Base-by-base conservation (phyloP, 176 grass and related monocot genomes). In the Eleusine coracana region DNA sequence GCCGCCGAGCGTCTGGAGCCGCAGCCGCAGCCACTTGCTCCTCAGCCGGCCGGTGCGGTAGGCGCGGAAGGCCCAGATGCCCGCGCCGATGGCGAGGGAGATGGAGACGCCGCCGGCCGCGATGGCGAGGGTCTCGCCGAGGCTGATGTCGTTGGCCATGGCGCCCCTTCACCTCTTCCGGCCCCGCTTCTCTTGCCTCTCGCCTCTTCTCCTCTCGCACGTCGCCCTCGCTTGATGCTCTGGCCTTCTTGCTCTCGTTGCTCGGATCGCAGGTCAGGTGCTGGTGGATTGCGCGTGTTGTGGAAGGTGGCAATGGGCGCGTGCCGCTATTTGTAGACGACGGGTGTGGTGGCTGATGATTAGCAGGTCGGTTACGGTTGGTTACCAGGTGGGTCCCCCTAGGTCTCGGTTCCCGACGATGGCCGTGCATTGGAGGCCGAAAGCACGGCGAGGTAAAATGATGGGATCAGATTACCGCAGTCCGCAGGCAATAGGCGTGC, bases 1-100 rank as follows among this genome's bases (percentile, higher is more conserved):
- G 58, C 59, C 70, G 58, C 58, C 80, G 80, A 83, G 71, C 71
- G 13, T 3, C 44, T 59, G 52, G 52, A 56, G 18, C 44, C 51
- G 59, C 44, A 51, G 29, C 70, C 70, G 0, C 70, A 28, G 28
- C 70, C 80, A 83, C 29, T 3, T 10, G 3, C 42, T 37, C 70
- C 10, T 3, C 17, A 79, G 3, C 25, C 28, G 61, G 42, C 44
- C 62, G 3, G 5, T 4, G 45, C 17, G 16, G 77, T 79, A 79
- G 44, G 62, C 77, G 5, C 8, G 0, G 6, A 20, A 2, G 71
- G 13, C 18, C 49, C 8, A 56, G 49, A 34, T 1, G 28, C 50
- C 11, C 18, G 48, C 71, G 28, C 27, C 7, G 29, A 21, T 1
- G 39, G 41, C 58, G 1, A 29, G 0, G 7, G 23, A 10, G 13